Conservation (phyloP, 768 basidiomycete species). For the Suillus clintonianus region DNA sequence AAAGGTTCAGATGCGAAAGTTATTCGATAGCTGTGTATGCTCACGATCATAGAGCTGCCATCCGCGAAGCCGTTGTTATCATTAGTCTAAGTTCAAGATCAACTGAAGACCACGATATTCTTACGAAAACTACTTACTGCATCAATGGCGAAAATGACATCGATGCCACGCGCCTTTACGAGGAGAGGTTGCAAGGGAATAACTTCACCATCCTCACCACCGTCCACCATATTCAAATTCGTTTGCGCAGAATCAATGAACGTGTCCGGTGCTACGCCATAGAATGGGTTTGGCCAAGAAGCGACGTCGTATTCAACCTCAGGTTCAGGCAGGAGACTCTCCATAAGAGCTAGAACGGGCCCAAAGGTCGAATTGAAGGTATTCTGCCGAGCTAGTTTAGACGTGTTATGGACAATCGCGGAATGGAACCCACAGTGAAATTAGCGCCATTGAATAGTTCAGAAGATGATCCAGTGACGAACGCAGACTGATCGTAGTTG, state of each 20-base stretch:
- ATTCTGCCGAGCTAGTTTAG: conserved; percentile 8
- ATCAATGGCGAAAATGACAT: conserved; percentile 55
- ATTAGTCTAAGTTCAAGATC: conserved; percentile 10
- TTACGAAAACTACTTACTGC: conserved; percentile 27
- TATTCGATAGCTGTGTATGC: neutral
- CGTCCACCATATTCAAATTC: conserved; percentile 39
- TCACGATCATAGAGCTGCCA: conserved; percentile 29
- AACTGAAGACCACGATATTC: neutral
- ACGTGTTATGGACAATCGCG: neutral
- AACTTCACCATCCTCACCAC: conserved; percentile 44
- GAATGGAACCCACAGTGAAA: conserved; percentile 21
- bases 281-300: conserved; percentile 40
- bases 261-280: conserved; percentile 32
- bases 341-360: conserved; percentile 16
- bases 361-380: conserved; percentile 13
- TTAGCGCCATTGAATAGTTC: conserved; percentile 35
- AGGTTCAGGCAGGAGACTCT: conserved; percentile 24
- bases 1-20: neutral
- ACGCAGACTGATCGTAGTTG: conserved; percentile 36
- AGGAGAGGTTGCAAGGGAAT: conserved; percentile 54
- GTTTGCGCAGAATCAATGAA: conserved; percentile 36
- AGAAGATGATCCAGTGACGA: conserved; percentile 44
- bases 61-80: conserved; percentile 21
- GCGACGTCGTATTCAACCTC: conserved; percentile 31
- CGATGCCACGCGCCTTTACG: conserved; percentile 45